Base-by-base conservation (phyloP, 2,329 filamentous ascomycete species). In the Helotiales sp. region DNA sequence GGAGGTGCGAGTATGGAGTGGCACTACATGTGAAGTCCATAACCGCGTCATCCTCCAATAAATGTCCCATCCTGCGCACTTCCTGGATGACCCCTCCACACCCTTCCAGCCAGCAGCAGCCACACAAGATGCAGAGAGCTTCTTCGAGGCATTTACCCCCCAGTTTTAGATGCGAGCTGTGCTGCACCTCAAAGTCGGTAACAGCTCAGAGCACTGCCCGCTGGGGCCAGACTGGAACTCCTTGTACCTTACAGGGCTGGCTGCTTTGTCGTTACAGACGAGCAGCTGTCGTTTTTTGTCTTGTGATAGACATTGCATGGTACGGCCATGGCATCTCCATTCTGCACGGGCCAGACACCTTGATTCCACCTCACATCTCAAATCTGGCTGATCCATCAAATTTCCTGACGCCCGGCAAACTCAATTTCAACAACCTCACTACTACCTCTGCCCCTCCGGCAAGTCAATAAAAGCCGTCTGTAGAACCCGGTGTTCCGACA, bases 361-460 rank as follows among this genome's bases (percentile, higher is more conserved):
- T 68, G 69, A 66, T 63, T 67, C 59, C 64, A 63, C 47, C 63
- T 59, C 62, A 63, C 63, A 69, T 67, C 55, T 37, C 47, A 61
- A 61, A 65, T 65, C 47, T 65, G 63, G 57, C 32, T 22, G 63
- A 65, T 61, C 59, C 40, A 37, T 61, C 57, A 30, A 22, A 37
- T 54, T 34, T 50, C 55, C 24, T 43, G 59, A 59, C 49, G 32
- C 57, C 57, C 55, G 52, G 59, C 61, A 70, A 72, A 68, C 64
- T 63, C 61, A 69, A 69, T 64, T 57, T 66, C 63, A 63, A 69
- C 67, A 55, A 64, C 70, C 63, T 55, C 24, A 22, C 20, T 20
- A 55, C 49, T n/a, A n/a, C n/a, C n/a, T n/a, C n/a, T n/a, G 54
- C 20, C 11, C n/a, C 43, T 43, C 37, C 59, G 30, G 17, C 30